A percentile compares a stretch with the other conserved stretches of the same genome.
These are phyloP conservation scores for Astragalus membranaceus DNA, from an alignment of 306 rosid species.

Conservation along the genomic window DNA sequence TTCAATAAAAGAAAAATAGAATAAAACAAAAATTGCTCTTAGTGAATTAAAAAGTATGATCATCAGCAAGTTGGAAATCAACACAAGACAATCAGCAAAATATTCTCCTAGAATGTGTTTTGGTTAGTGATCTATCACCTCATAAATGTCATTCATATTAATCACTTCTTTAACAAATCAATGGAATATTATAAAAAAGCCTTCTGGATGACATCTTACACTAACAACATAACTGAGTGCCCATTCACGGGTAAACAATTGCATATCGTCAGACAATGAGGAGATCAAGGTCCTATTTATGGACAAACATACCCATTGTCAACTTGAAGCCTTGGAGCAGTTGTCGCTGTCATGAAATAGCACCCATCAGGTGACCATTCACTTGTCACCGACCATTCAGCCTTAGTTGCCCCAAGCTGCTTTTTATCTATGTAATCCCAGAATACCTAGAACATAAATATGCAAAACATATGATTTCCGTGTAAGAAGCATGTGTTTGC, in stretches of 20 bases:
- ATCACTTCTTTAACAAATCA: background rate
- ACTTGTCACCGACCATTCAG: constrained; percentile 89
- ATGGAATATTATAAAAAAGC: constrained; percentile 7
- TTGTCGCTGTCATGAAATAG: constrained; percentile 96
- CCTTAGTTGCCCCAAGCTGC: constrained; percentile 64
- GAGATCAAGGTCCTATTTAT: background rate
- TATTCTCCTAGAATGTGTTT: background rate
- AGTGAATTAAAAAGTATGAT: background rate
- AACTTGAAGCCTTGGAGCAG: constrained; percentile 96
- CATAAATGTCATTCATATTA: constrained; percentile 1
- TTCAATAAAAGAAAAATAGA: constrained; percentile 16
- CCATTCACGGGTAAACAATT: background rate
- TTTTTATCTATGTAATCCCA: constrained; percentile 78
- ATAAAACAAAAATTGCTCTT: background rate
- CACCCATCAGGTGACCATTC: constrained; percentile 97
- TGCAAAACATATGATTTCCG: constrained; percentile 7
- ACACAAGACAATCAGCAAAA: constrained; percentile 2
- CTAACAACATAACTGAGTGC: background rate
- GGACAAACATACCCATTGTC: constrained; percentile 72
- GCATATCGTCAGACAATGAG: constrained; percentile 3
- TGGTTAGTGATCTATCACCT: background rate
- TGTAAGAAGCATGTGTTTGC: background rate
- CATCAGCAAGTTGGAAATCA: constrained; percentile 9
- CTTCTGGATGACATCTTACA: constrained; percentile 4
- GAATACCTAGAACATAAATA: constrained; percentile 55